phyloP scores from a whole-genome alignment of 2,329 filamentous ascomycete genomes.

The Thielaviopsis cerberus region DNA sequence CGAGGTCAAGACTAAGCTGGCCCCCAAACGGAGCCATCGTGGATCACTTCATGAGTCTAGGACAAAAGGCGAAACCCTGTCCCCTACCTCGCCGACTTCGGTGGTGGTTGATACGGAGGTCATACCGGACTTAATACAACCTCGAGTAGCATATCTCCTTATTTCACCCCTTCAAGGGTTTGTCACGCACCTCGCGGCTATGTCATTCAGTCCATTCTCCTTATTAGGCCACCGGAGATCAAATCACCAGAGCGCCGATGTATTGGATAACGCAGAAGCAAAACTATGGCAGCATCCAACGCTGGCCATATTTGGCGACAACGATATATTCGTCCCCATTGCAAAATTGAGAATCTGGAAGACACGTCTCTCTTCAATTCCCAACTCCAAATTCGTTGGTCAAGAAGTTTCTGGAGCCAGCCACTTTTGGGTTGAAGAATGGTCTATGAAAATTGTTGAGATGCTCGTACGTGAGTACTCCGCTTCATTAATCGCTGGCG shows the following conservation, averaged over 20 bases:
- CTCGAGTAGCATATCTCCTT: slow-evolving; percentile 38
- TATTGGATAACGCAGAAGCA: slow-evolving; percentile 23
- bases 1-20: slow-evolving; percentile 25
- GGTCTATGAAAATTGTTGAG: slow-evolving; percentile 23
- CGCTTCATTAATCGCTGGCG: not conserved
- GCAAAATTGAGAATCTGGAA: slow-evolving; percentile 51
- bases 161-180: slow-evolving; percentile 48
- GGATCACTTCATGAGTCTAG: slow-evolving; percentile 3
- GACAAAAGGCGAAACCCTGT: not conserved
- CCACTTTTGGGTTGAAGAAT: slow-evolving; percentile 44
- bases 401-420: slow-evolving; percentile 34
- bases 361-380: slow-evolving; percentile 26
- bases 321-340: slow-evolving; percentile 53
- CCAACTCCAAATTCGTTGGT: slow-evolving; percentile 27
- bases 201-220: slow-evolving; percentile 26
- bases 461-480: slow-evolving; percentile 16
- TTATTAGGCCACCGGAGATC: not conserved
- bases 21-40: slow-evolving; percentile 16
- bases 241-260: not conserved
- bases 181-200: slow-evolving; percentile 41
- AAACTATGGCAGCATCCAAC: slow-evolving; percentile 42
- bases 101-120: not conserved
- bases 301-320: slow-evolving; percentile 55
- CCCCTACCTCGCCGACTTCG: not conserved
- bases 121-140: slow-evolving; percentile 20